phyloP scores from a whole-genome alignment of 257 asterid genomes.

The Penstemon eatonii region DNA sequence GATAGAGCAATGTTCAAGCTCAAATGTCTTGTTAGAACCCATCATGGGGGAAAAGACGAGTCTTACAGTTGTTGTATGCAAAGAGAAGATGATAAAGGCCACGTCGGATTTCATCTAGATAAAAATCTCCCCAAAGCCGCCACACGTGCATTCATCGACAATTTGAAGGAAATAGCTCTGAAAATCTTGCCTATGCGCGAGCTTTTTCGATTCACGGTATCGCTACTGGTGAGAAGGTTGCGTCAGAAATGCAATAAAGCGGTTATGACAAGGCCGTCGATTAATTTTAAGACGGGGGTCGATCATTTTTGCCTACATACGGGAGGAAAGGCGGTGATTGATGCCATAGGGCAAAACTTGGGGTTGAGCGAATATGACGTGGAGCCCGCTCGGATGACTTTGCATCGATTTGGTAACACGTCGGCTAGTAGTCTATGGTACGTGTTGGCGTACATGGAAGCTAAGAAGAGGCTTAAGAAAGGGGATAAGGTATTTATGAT shows the following conservation, averaged over 20 bases:
- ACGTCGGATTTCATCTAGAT: constrained; percentile 64
- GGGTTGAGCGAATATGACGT: constrained; percentile 58
- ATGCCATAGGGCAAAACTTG: constrained; percentile 58
- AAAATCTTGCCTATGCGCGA: constrained; percentile 64
- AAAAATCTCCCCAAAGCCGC: constrained; percentile 80
- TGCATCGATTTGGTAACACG: constrained; percentile 94
- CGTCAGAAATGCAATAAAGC: constrained; percentile 33
- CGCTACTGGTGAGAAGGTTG: constrained; percentile 28
- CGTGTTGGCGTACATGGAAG: constrained; percentile 85
- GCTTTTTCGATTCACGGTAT: constrained; percentile 45
- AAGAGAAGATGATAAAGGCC: constrained; percentile 63
- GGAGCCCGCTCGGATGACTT: constrained; percentile 95
- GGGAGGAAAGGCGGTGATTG: constrained; percentile 94
- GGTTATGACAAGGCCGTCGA: constrained; percentile 40
- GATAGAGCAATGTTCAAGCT: constrained; percentile 57
- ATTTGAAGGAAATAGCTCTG: constrained; percentile 64
- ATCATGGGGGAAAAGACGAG: constrained; percentile 73
- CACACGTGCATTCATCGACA: constrained; percentile 73
- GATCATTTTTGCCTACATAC: constrained; percentile 92
- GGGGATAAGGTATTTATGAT: constrained; percentile 83
- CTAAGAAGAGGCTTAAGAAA: constrained; percentile 69
- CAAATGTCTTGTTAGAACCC: constrained; percentile 63
- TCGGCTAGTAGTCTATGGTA: constrained; percentile 94
- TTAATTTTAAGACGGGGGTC: constrained; percentile 67
- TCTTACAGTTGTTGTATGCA: constrained; percentile 68